A percentile compares a stretch with the other conserved stretches of the same genome.
Conservation (phyloP, 2,329 filamentous ascomycete genomes). For the Ophiocordyceps camponoti-rufipedis region DNA sequence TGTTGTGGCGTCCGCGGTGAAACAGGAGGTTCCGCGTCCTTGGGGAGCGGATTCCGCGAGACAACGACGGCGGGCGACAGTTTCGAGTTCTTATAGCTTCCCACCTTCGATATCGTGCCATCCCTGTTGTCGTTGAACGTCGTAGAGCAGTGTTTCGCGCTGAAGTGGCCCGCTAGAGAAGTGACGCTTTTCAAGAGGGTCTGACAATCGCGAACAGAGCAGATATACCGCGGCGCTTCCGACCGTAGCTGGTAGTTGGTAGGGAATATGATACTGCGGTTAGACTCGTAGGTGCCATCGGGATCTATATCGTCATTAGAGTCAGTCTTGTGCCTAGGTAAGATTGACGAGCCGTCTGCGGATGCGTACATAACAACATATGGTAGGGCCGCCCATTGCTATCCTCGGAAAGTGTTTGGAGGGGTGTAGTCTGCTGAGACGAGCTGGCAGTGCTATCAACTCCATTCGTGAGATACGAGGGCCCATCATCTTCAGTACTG, state of each 20-base stretch:
- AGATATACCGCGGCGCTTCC: slow-evolving; percentile 12
- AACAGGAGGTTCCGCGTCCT: slow-evolving; percentile 4
- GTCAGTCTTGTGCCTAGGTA: background rate
- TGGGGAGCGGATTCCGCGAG: slow-evolving; percentile 8
- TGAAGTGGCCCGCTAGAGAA: slow-evolving; percentile 10
- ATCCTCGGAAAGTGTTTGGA: background rate
- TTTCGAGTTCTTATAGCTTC: slow-evolving; percentile 8
- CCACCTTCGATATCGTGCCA: slow-evolving; percentile 17
- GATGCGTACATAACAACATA: background rate
- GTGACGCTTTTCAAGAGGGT: slow-evolving; percentile 8
- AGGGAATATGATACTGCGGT: slow-evolving; percentile 15
- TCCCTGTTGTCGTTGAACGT: slow-evolving; percentile 22
- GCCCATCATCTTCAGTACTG: background rate
- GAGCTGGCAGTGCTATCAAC: background rate
- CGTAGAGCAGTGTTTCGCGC: slow-evolving; percentile 7
- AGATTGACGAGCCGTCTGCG: background rate
- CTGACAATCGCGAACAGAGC: slow-evolving; percentile 19
- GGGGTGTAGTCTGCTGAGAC: background rate
- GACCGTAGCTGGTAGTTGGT: slow-evolving; percentile 11
- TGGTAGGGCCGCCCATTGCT: background rate
- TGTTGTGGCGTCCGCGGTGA: background rate
- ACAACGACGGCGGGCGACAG: slow-evolving; percentile 11
- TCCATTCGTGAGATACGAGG: background rate
- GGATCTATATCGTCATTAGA: slow-evolving; percentile 1
- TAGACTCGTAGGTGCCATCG: slow-evolving; percentile 1